A percentile compares a stretch with the other conserved stretches of the same genome.
phyloP scores from a whole-genome alignment of 805 yeast species.

The Hanseniaspora lachancei region DNA sequence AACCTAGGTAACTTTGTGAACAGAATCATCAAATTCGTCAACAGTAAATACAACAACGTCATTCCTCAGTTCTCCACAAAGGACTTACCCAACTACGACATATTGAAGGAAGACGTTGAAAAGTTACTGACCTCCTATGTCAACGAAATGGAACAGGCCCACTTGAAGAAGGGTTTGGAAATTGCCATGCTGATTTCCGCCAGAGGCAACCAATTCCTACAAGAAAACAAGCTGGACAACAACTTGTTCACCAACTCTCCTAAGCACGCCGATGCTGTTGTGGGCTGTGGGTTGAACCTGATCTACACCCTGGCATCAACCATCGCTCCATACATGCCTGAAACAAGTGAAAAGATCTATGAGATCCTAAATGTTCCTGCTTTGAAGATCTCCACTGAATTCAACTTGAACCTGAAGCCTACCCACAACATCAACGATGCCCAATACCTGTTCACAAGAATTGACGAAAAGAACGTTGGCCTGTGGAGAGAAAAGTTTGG shows the following conservation, averaged over 20 bases:
- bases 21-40: constrained; percentile 78
- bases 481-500: constrained; percentile 81
- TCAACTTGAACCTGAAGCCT: constrained; percentile 51
- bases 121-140: constrained; percentile 47
- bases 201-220: constrained; percentile 89
- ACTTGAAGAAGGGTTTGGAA: constrained; percentile 80
- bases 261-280: constrained; percentile 76
- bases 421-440: constrained; percentile 89
- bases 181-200: constrained; percentile 81
- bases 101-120: constrained; percentile 45
- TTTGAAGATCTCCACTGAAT: constrained; percentile 61
- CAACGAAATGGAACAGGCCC: constrained; percentile 61
- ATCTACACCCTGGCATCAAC: constrained; percentile 75
- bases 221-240: constrained; percentile 91
- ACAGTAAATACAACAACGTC: constrained; percentile 83
- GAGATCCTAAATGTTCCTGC: constrained; percentile 75
- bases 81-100: constrained; percentile 36
- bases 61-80: constrained; percentile 52
- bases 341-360: constrained; percentile 52
- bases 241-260: constrained; percentile 63
- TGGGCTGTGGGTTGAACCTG: constrained; percentile 80
- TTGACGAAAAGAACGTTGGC: constrained; percentile 76
- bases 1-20: constrained; percentile 94
- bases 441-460: constrained; percentile 80
- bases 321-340: constrained; percentile 84